phyloP scores from a whole-genome alignment of 345 rosid species.

The Rhodamnia argentea region DNA sequence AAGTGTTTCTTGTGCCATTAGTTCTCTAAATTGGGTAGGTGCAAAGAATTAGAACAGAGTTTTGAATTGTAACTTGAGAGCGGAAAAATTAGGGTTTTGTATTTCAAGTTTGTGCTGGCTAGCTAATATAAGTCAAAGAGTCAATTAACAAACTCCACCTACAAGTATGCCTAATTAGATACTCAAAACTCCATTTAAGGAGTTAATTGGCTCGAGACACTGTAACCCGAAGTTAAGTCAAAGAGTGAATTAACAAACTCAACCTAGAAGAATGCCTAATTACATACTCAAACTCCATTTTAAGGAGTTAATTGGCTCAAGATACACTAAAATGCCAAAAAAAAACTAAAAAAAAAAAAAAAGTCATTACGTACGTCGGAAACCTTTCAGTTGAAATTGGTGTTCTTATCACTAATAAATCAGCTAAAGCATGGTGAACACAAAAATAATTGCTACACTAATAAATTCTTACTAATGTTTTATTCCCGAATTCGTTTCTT shows the following conservation, averaged over 20 bases:
- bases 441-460: not conserved
- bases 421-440: not conserved
- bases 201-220: not conserved
- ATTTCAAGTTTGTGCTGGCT: not conserved
- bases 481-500: not conserved
- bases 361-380: rapidly evolving
- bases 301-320: not conserved
- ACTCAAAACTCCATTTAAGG: not conserved
- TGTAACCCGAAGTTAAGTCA: not conserved
- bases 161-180: not conserved
- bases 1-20: not conserved
- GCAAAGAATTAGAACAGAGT: not conserved
- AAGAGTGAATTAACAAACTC: not conserved
- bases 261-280: not conserved
- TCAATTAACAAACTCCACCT: not conserved
- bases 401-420: not conserved
- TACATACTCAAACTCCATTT: not conserved
- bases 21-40: not conserved
- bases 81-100: not conserved
- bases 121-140: not conserved
- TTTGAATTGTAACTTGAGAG: not conserved
- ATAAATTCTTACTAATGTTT: not conserved
- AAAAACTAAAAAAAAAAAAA: no score
- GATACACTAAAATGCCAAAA: not conserved
- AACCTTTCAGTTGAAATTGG: not conserved